A percentile compares a stretch with the other conserved stretches of the same genome.
phyloP scores from a whole-genome alignment of 257 asterid genomes.

The Paulownia fortunei region DNA sequence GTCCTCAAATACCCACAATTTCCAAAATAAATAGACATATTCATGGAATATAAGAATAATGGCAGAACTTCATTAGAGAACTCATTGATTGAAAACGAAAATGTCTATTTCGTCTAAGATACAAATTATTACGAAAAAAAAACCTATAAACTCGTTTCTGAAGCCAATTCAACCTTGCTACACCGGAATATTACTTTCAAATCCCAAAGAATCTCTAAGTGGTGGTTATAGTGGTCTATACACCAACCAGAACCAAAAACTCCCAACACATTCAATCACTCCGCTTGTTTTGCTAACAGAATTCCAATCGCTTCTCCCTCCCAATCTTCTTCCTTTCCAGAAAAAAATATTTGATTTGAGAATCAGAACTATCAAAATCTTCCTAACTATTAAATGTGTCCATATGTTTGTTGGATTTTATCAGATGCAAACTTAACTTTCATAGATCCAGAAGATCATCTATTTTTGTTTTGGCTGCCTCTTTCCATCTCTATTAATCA shows the following conservation, averaged over 20 bases:
- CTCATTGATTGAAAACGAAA: neutral
- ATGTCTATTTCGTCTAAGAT: neutral
- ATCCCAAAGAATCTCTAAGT: neutral
- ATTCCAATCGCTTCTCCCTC: neutral
- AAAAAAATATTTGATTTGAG: neutral
- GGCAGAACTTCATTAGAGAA: neutral
- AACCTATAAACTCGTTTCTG: neutral
- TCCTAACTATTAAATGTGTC: neutral
- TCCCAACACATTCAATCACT: neutral
- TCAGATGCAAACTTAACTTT: slow-evolving; percentile 9
- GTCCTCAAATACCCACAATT: neutral
- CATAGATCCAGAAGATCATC: slow-evolving; percentile 7
- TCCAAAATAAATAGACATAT: neutral
- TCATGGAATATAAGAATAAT: neutral
- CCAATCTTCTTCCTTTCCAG: neutral
- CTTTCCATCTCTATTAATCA: neutral
- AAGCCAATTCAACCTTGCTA: neutral
- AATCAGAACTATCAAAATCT: neutral
- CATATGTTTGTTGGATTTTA: neutral
- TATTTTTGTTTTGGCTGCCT: neutral
- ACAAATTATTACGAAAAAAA: neutral
- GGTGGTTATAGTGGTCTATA: neutral
- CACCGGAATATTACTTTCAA: neutral
- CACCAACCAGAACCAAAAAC: neutral
- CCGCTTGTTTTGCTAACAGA: neutral